These are phyloP conservation scores for Lentinula sp. DNA, from an alignment of 768 basidiomycete genomes.

Conservation along the genomic window DNA sequence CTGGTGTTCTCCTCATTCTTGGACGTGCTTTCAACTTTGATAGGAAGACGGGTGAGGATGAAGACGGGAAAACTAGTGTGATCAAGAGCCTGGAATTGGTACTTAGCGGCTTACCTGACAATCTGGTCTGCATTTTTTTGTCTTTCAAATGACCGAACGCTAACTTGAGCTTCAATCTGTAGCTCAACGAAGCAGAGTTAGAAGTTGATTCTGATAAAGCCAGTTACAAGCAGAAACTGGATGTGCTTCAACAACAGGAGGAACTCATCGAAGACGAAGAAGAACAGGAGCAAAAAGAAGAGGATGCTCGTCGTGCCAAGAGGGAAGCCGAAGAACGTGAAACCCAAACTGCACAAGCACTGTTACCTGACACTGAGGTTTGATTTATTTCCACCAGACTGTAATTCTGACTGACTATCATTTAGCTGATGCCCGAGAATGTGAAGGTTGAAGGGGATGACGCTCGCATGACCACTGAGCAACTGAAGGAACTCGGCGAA, in stretches of 20 bases:
- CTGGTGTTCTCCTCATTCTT: conserved; percentile 91
- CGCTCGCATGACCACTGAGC: conserved; percentile 96
- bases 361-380: conserved; percentile 88
- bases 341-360: conserved; percentile 69
- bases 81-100: conserved; percentile 84
- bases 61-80: conserved; percentile 78
- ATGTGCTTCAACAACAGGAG: conserved; percentile 96
- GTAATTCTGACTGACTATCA: not conserved
- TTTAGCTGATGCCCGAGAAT: conserved; percentile 58
- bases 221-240: conserved; percentile 96
- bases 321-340: conserved; percentile 78
- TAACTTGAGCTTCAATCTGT: conserved; percentile 6
- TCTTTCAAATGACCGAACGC: not conserved
- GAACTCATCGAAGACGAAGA: conserved; percentile 99
- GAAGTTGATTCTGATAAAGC: conserved; percentile 92
- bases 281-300: conserved; percentile 95
- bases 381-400: conserved; percentile 4
- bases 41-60: conserved; percentile 61
- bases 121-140: conserved; percentile 55
- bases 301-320: conserved; percentile 82
- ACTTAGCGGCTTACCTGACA: conserved; percentile 88
- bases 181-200: conserved; percentile 97
- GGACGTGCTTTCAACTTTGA: conserved; percentile 94
- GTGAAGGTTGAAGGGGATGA: conserved; percentile 50
- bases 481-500: conserved; percentile 89